Evolutionary conservation across 306 rosid genomes (phyloP).

Genomic region (Quercus wislizeni): DNA sequence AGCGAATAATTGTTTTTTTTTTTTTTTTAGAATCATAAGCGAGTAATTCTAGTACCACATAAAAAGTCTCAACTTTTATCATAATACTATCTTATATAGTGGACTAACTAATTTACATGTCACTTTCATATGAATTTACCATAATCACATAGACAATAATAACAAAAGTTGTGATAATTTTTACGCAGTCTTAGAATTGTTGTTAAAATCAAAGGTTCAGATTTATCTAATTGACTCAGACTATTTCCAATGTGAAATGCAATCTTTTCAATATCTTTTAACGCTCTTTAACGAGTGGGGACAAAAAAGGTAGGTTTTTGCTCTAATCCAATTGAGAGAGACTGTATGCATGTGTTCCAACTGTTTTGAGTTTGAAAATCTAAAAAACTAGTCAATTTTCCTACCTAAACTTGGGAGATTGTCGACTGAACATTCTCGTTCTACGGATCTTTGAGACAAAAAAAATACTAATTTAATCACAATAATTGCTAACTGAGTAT

Average conservation of each 20-base stretch:
- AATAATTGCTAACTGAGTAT: too few species aligned
- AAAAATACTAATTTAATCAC: too few species aligned
- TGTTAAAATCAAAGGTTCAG: conserved; percentile 3
- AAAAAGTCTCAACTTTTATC: too few species aligned
- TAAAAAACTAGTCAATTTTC: conserved; percentile 24
- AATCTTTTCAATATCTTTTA: conserved; percentile 11
- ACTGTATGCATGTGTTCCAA: conserved; percentile 25
- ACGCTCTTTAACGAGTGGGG: conserved; percentile 16
- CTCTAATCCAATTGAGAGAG: conserved; percentile 7
- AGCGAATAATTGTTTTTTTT: too few species aligned
- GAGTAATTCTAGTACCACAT: too few species aligned
- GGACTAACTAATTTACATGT: too few species aligned
- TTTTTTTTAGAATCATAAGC: too few species aligned
- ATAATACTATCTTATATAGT: too few species aligned
- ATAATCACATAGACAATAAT: too few species aligned
- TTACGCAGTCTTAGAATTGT: too few species aligned
- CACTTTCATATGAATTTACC: too few species aligned
- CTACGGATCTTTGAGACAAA: conserved; percentile 4
- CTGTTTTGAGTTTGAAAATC: conserved; percentile 6
- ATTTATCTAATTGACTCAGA: conserved; percentile 17
- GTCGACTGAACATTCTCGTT: conserved; percentile 9
- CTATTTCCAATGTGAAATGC: conserved; percentile 7
- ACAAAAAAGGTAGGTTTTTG: conserved; percentile 40
- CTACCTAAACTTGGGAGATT: conserved; percentile 38
- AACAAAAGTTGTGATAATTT: too few species aligned